phyloP scores from a whole-genome alignment of 345 rosid species.

The Murraya koenigii region DNA sequence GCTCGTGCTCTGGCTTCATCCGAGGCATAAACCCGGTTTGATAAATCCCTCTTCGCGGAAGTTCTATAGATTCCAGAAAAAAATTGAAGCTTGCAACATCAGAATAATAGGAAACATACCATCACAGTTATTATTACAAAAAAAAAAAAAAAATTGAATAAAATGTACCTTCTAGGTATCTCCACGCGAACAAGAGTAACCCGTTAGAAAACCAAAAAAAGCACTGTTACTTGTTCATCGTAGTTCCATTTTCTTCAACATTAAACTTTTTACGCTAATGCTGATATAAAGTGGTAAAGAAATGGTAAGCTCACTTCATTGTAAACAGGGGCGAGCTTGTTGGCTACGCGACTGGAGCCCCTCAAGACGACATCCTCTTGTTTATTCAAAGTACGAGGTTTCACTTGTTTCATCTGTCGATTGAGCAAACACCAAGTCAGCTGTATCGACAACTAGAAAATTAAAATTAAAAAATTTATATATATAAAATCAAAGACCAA shows the following conservation, averaged over 20 bases:
- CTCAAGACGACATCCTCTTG: slow-evolving; percentile 49
- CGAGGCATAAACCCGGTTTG: slow-evolving; percentile 56
- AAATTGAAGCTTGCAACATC: neutral
- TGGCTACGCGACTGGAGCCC: slow-evolving; percentile 63
- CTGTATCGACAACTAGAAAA: neutral
- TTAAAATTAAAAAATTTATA: too few relatives aligned
- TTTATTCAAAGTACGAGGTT: slow-evolving; percentile 32
- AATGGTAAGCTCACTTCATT: slow-evolving; percentile 43
- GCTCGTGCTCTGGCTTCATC: slow-evolving; percentile 56
- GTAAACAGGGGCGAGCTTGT: slow-evolving; percentile 49
- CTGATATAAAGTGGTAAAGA: neutral
- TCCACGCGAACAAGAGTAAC: slow-evolving; percentile 32
- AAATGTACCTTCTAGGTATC: slow-evolving; percentile 41
- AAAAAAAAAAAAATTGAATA: neutral
- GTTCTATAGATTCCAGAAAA: slow-evolving; percentile 18
- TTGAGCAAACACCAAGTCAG: neutral
- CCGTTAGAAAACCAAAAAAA: slow-evolving; percentile 26
- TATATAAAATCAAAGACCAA: neutral
- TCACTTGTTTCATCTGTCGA: slow-evolving; percentile 44
- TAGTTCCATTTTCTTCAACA: neutral
- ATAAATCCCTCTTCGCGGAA: slow-evolving; percentile 41
- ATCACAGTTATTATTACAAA: neutral
- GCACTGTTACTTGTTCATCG: neutral
- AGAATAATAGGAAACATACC: neutral
- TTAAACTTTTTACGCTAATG: neutral